These are phyloP conservation scores for Scheffersomyces illinoinensis DNA, from an alignment of 1,139 yeast species.

Conservation along the genomic window DNA sequence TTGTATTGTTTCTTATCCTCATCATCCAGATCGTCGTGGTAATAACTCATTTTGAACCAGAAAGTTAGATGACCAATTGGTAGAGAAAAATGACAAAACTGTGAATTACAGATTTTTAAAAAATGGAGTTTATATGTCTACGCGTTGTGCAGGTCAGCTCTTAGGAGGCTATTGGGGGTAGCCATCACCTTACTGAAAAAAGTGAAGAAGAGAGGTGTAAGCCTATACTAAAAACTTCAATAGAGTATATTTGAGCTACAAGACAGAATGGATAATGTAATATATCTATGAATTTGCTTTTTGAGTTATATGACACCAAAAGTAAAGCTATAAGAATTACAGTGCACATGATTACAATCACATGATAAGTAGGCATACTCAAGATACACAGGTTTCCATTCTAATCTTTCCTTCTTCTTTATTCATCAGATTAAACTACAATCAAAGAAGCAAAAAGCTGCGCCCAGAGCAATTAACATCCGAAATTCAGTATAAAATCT, in stretches of 20 bases:
- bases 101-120: not conserved
- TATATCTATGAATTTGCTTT: too few relatives aligned
- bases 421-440: not conserved
- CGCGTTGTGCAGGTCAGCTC: not conserved
- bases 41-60: not conserved
- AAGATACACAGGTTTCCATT: not conserved
- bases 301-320: too few relatives aligned
- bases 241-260: not conserved
- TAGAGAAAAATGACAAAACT: not conserved
- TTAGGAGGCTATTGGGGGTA: not conserved
- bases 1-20: slow-evolving; percentile 11
- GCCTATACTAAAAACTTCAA: too few relatives aligned
- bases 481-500: not conserved
- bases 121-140: not conserved
- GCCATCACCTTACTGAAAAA: not conserved
- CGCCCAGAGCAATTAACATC: not conserved
- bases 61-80: not conserved
- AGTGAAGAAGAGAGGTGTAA: not conserved
- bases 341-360: not conserved
- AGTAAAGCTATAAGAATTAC: too few relatives aligned
- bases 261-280: too few relatives aligned
- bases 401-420: not conserved
- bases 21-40: slow-evolving; percentile 1
- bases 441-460: not conserved
- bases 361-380: not conserved